Base-by-base conservation (phyloP, 2,329 filamentous ascomycete species). In the Colletotrichum sublineola region DNA sequence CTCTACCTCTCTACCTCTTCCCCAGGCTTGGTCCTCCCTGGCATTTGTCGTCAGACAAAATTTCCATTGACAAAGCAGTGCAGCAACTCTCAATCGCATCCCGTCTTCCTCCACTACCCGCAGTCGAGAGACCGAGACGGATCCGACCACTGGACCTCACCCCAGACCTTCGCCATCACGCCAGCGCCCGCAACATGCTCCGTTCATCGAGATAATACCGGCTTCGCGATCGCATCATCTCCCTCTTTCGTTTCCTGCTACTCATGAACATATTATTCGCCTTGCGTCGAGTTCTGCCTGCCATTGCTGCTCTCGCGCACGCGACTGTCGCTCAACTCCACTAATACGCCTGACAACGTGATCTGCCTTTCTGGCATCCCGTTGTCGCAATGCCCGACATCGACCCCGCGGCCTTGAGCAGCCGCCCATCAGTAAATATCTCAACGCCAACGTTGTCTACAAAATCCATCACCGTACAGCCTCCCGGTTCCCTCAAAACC, bases 371-470 rank as follows among this genome's bases (percentile, higher is more conserved):
- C 58, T 63, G 65, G 65, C 69, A 67, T 63, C 50, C 69, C 61
- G 38, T 65, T 38, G 61, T 63, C 78, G 79, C 77, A 75, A 92
- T 92, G 90, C 90, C 90, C 77, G 90, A 92, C 83, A 92, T 92
- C 83, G 90, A 92, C 84, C 90, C 90, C 78, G 89, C 90, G 84
- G 90, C 90, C 75, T 82, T 92, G 77, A 91, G 89, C 85, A 91
- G 89, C 85, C 89, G 90, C 78, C 88, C 89, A 74, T 82, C 89
- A 60, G 80, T 87, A 79, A 86, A 83, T 80, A 84, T 90, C 67
- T 85, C 88, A 57, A 91, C 90, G 6, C 89, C 90, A 72, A 84
- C 89, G 52, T 81, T 92, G 70, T 82, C 88, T 71, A 85, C 83
- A 56, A 91, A 91, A 79, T 84, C 88, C 63, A 86, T 91, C 75